Evolutionary conservation across 805 yeast species (phyloP).

Genomic region (Saturnispora galanensis): DNA sequence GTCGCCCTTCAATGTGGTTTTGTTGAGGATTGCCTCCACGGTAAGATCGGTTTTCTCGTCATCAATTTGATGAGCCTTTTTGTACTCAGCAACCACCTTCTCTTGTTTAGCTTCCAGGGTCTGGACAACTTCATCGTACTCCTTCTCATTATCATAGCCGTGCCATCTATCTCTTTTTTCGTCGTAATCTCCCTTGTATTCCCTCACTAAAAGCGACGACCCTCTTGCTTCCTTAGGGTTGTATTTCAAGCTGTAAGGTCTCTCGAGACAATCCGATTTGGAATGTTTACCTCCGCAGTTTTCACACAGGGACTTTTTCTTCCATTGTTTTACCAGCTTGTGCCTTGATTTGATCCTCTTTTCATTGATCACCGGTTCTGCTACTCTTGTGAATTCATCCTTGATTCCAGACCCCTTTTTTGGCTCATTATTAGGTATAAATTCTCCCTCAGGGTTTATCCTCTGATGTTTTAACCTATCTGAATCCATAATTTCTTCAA

Average conservation of each 20-base stretch:
- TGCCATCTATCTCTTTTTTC: constrained; percentile 62
- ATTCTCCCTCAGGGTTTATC: constrained; percentile 29
- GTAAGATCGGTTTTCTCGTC: constrained; percentile 35
- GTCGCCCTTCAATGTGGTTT: constrained; percentile 11
- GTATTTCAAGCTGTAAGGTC: constrained; percentile 28
- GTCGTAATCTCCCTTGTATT: constrained; percentile 7
- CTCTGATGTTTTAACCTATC: constrained; percentile 56
- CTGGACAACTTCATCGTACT: constrained; percentile 43
- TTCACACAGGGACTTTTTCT: constrained; percentile 34
- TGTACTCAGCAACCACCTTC: constrained; percentile 15
- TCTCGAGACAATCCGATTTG: constrained; percentile 47
- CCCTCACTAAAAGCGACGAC: background rate
- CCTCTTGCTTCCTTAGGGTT: constrained; percentile 7
- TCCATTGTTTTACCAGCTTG: constrained; percentile 8
- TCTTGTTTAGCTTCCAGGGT: constrained; percentile 35
- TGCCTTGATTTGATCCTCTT: constrained; percentile 4
- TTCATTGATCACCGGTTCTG: constrained; percentile 5
- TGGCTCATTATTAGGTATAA: constrained; percentile 40
- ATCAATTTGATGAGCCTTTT: constrained; percentile 5
- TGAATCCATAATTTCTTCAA: constrained; percentile 13
- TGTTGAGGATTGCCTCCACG: constrained; percentile 19
- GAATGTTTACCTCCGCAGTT: constrained; percentile 51
- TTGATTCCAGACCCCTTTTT: constrained; percentile 46
- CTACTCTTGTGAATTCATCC: constrained; percentile 31
- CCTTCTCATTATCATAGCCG: constrained; percentile 54